Base-by-base conservation (phyloP, 2,329 filamentous ascomycete species). In the Verticillium longisporum region DNA sequence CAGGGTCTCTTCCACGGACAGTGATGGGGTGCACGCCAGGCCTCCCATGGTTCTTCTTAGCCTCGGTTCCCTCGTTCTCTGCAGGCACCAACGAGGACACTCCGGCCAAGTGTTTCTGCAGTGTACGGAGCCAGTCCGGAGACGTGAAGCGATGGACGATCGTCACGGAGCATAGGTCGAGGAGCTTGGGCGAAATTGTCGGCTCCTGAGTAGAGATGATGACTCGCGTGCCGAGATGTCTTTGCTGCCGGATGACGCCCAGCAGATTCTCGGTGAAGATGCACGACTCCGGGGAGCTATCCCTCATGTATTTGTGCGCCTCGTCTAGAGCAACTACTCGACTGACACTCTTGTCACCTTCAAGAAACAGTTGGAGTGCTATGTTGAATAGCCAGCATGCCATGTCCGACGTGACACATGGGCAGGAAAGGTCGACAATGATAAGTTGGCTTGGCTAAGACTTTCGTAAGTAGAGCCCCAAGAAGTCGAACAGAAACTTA, bases 191-290 rank as follows among this genome's bases (percentile, higher is more conserved):
- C 0, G 87, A 88, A 4, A 93, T 80, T 0, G 88, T 91, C 0
- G 90, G 90, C 67, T 94, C 90, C 68, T 95, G 89, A 0, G 90
- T 94, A 0, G 89, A 87, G 36, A 94, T 87, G 53, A 94, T 70
- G 4, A 92, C 78, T 0, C 90, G 81, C 0, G 83, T 79, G 0
- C 81, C 89, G 1, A 86, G 73, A 68, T 94, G 90, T 0, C 89
- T 85, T 71, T 94, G 89, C 18, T 88, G 78, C 0, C 90, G 83
- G 65, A 94, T 88, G 0, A 83, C 82, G 0, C 79, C 77, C 0
- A 91, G 75, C 0, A 93, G 76, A 0, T 79, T 78, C 6, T 88
- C 78, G 0, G 88, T 92, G 33, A 93, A 78, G 0, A 75, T 75
- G 2, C 75, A 70, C 1, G 83, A 82, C 50, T 87, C 85, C 0